Percentiles rank a stretch among this genome's conserved stretches.
These are phyloP conservation scores for Diplosphaera chodatii DNA, from an alignment of 139 green algal genomes.

Conservation along the genomic window DNA sequence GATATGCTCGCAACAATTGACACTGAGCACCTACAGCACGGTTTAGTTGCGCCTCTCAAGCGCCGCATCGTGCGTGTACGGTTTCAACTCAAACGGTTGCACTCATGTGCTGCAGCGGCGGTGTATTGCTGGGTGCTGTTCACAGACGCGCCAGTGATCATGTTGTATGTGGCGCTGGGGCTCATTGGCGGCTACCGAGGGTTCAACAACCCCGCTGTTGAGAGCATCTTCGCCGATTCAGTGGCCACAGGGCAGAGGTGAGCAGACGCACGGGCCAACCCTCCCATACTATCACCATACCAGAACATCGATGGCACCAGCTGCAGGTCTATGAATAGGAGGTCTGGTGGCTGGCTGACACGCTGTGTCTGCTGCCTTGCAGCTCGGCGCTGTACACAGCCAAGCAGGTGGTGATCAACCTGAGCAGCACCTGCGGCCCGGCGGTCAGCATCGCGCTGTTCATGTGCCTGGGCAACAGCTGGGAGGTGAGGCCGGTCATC, in stretches of 20 bases:
- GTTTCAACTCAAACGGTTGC: too few relatives aligned
- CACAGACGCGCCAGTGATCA: background rate
- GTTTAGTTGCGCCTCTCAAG: too few relatives aligned
- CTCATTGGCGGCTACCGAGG: constrained; percentile 16
- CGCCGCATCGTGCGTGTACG: too few relatives aligned
- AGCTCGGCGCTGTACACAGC: constrained; percentile 19
- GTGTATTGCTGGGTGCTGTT: background rate
- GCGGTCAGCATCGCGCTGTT: constrained; percentile 30
- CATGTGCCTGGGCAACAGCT: constrained; percentile 29
- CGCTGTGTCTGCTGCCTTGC: too few relatives aligned
- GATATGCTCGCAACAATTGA: too few relatives aligned
- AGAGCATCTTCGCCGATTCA: constrained; percentile 30
- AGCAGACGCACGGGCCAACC: too few relatives aligned
- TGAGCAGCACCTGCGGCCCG: constrained; percentile 23
- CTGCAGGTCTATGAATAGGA: too few relatives aligned
- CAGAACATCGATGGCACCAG: too few relatives aligned
- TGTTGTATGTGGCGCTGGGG: constrained; percentile 7
- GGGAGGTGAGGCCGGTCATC: constrained; percentile 25
- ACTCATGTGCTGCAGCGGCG: too few relatives aligned
- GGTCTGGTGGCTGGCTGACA: too few relatives aligned
- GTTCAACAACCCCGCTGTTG: constrained; percentile 19
- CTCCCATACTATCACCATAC: too few relatives aligned
- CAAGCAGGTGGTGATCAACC: constrained; percentile 16
- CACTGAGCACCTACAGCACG: too few relatives aligned
- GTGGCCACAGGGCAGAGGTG: constrained; percentile 19